Evolutionary conservation across 257 asterid species (phyloP).

Genomic region (Linaria vulgaris): DNA sequence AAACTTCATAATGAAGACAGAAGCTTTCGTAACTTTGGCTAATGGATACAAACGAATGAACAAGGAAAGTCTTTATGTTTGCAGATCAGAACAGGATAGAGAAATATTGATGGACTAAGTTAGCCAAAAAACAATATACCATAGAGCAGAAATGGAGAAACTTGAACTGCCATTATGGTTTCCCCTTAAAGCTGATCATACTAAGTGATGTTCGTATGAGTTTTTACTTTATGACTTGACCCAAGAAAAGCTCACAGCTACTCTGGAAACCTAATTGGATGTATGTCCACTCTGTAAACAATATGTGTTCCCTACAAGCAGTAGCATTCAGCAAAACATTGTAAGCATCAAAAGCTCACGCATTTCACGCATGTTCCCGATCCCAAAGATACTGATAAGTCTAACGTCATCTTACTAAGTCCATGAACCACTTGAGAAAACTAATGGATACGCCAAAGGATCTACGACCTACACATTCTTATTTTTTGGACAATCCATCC

Average conservation of each 20-base stretch:
- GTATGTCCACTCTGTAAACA: background rate
- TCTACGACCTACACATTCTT: background rate
- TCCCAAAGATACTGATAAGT: background rate
- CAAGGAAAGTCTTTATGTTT: too few species aligned
- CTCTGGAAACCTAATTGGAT: background rate
- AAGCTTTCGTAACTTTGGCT: background rate
- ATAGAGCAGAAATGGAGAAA: slow-evolving; percentile 12
- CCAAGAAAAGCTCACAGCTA: background rate
- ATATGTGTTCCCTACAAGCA: background rate
- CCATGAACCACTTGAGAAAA: too few species aligned
- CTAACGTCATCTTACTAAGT: background rate
- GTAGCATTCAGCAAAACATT: background rate
- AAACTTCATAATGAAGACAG: background rate
- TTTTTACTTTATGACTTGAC: too few species aligned
- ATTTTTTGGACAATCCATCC: too few species aligned
- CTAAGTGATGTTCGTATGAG: background rate
- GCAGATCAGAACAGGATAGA: slow-evolving; percentile 9
- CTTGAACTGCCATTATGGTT: background rate
- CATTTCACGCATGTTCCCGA: background rate
- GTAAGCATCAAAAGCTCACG: background rate
- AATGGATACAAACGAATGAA: background rate
- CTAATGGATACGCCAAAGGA: background rate
- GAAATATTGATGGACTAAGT: background rate
- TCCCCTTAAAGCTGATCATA: background rate
- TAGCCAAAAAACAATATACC: background rate